Conservation (phyloP, 2,329 filamentous ascomycete genomes). For the Pseudogymnoascus pannorum region DNA sequence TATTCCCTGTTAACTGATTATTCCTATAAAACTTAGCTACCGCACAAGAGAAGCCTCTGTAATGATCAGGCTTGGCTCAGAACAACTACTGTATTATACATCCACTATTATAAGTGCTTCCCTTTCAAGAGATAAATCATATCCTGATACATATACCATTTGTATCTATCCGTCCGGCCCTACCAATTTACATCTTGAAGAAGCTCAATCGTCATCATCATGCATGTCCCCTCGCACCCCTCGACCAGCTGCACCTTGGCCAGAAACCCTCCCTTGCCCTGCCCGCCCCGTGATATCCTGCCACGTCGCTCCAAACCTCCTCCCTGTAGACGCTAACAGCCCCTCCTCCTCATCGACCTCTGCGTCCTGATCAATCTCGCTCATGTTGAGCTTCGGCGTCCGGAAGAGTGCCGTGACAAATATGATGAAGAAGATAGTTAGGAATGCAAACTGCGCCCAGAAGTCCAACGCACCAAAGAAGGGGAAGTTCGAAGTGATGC, state of each 20-base stretch:
- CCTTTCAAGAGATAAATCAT: neutral
- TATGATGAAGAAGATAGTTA: conserved; percentile 75
- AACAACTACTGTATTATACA: neutral
- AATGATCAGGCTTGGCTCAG: neutral
- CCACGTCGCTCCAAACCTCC: conserved; percentile 81
- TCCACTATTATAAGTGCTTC: neutral
- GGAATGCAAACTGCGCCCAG: conserved; percentile 91
- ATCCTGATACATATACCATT: neutral
- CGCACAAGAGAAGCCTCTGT: neutral
- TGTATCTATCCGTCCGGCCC: neutral
- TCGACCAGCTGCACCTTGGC: neutral
- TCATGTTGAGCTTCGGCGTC: conserved; percentile 68
- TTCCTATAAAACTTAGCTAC: neutral
- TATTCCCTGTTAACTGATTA: too few species aligned
- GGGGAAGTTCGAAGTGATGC: conserved; percentile 87
- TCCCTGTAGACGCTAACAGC: conserved; percentile 72
- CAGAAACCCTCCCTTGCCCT: neutral
- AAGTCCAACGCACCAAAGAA: conserved; percentile 91
- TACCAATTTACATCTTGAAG: neutral
- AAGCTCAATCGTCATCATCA: conserved; percentile 1
- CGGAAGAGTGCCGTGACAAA: conserved; percentile 74
- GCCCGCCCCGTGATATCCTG: conserved; percentile 64
- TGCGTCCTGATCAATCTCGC: conserved; percentile 77
- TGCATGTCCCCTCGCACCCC: conserved; percentile 4
- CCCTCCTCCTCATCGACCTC: conserved; percentile 93